phyloP scores from a whole-genome alignment of 2,329 filamentous ascomycete genomes.

The Aspergillus sp. region DNA sequence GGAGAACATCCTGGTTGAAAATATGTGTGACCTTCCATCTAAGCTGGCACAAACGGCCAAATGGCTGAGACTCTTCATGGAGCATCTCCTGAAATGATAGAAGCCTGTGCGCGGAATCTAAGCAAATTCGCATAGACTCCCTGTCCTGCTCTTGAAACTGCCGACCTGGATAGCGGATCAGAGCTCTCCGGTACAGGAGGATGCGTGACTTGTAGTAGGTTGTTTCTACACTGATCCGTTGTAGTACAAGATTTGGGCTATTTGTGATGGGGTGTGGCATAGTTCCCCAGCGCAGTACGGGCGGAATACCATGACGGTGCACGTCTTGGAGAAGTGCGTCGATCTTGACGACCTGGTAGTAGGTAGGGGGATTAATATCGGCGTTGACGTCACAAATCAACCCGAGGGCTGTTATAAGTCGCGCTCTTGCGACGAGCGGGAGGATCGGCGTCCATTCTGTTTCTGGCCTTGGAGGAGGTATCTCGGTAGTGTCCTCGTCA shows the following conservation, averaged over 20 bases:
- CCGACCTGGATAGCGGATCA: background rate
- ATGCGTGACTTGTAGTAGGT: background rate
- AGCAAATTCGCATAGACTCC: background rate
- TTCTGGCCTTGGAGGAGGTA: background rate
- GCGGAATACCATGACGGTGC: background rate
- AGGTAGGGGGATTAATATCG: background rate
- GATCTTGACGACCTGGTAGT: background rate
- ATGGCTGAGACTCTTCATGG: background rate
- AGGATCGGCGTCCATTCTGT: constrained; percentile 1
- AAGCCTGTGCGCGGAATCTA: background rate
- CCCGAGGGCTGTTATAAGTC: background rate
- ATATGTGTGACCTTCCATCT: constrained; percentile 1
- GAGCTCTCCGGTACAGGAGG: background rate
- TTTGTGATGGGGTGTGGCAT: background rate
- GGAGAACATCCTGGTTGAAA: background rate
- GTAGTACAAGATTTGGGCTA: background rate
- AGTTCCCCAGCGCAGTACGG: background rate
- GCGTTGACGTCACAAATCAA: background rate
- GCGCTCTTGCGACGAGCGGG: background rate
- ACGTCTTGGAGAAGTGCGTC: background rate
- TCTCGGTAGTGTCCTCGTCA: background rate
- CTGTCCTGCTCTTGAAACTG: background rate
- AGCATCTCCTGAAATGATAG: background rate
- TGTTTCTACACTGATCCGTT: background rate
- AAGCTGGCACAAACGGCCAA: background rate